Evolutionary conservation across 1,284 basidiomycete species (phyloP), one percentile per base, ranked within the genome.

Genomic region (Melampsora americana): DNA sequence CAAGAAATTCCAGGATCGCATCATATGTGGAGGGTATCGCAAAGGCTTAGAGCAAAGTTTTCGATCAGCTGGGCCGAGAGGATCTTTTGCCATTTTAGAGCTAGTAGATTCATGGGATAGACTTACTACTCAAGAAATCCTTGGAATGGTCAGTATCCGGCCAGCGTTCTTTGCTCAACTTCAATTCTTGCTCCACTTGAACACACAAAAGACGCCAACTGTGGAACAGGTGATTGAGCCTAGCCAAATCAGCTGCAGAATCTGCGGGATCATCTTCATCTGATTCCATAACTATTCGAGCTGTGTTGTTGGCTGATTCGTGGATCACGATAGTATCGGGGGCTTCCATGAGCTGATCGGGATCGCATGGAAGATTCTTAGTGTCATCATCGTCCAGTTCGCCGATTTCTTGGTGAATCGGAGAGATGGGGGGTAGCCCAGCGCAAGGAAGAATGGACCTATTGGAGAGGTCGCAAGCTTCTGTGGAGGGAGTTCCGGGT

Each of bases 161-260:
- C 72, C 72, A 74, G 30, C 65, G 32, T 74, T 74, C 64, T 32
- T 56, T 46, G 66, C 64, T 66, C 53, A 39, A 59, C 62, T 30
- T 67, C 39, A 74, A 67, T 42, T 66, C 72, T 59, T 74, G 48
- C 12, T 74, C 53, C 28, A 74, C 65, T 39, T 74, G 62, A n/a
- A 39, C 32, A 23, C 72, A 74, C 20, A 74, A 53, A 28, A 44
- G 59, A 28, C 42, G 20, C 72, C 72, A 74, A 23, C 56, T 60
- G 28, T 12, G 32, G 23, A 28, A 50, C 5, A 66, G 62, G 23
- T 65, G 46, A 35, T 67, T 64, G 30, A 74, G 46, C 20, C 65
- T 50, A 59, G 46, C 65, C 12, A 74, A 42, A 26, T 74, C 65
- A 9, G 39, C 28, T 14, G 53, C 28, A 11, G 53, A 59, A 12